Conservation (phyloP, 805 yeast genomes). For the Yamadazyma philogaea region DNA sequence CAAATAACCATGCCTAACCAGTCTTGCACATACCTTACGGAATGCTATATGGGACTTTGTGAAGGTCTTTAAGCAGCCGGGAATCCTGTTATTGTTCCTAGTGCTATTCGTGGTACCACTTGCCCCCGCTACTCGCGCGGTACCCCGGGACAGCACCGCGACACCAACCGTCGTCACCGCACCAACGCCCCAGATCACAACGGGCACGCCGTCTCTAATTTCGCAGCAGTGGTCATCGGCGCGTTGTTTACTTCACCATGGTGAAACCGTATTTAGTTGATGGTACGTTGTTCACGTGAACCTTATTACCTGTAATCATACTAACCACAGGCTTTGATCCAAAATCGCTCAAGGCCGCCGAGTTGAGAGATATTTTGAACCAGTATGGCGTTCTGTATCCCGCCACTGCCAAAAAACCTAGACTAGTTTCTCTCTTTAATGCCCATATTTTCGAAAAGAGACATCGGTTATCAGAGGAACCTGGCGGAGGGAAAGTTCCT, state of each 20-base stretch:
- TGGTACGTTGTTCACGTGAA: constrained; percentile 2
- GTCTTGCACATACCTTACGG: too few relatives aligned
- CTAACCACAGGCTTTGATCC: constrained; percentile 59
- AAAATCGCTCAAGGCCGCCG: constrained; percentile 58
- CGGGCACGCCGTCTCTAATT: too few relatives aligned
- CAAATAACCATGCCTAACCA: too few relatives aligned
- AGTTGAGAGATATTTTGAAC: constrained; percentile 62
- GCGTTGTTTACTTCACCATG: background rate
- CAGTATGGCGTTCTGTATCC: constrained; percentile 62
- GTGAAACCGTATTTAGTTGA: constrained; percentile 1
- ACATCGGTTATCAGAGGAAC: constrained; percentile 34
- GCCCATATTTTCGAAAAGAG: constrained; percentile 50
- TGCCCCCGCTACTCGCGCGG: too few relatives aligned
- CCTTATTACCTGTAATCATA: background rate
- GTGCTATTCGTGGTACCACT: too few relatives aligned
- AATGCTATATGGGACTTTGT: too few relatives aligned
- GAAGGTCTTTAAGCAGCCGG: too few relatives aligned
- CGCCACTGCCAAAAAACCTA: constrained; percentile 64
- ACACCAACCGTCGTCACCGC: too few relatives aligned
- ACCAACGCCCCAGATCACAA: too few relatives aligned
- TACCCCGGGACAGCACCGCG: too few relatives aligned
- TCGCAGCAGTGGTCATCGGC: too few relatives aligned
- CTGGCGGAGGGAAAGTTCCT: constrained; percentile 10
- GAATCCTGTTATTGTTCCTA: too few relatives aligned
- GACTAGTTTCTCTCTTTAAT: constrained; percentile 60